phyloP scores from a whole-genome alignment of 179 eudicot species.

The Kewa caespitosa region DNA sequence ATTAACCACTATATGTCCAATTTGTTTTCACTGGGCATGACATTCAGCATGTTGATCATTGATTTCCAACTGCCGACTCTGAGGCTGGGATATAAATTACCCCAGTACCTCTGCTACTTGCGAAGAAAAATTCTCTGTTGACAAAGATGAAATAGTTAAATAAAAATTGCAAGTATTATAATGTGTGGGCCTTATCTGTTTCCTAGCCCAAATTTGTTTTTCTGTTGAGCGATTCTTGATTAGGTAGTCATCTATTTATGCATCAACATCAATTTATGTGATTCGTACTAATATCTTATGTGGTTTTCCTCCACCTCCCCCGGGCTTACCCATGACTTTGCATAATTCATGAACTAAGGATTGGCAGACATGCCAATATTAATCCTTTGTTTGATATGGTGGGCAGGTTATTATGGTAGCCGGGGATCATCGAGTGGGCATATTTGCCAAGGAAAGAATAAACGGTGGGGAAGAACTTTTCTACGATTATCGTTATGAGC shows the following conservation, averaged over 20 bases:
- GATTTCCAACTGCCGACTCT: too few relatives aligned
- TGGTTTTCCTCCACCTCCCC: too few relatives aligned
- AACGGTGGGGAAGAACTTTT: conserved; percentile 87
- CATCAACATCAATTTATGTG: too few relatives aligned
- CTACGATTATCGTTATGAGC: conserved; percentile 88
- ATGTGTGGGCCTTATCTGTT: neutral
- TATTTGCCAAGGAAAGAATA: conserved; percentile 89
- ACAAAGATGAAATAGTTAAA: too few relatives aligned
- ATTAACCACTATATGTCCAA: too few relatives aligned
- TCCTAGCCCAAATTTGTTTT: neutral
- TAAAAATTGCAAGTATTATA: neutral
- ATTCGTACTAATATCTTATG: too few relatives aligned
- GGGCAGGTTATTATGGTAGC: conserved; percentile 94
- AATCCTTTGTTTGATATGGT: conserved; percentile 4
- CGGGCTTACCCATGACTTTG: neutral
- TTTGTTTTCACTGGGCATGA: too few relatives aligned
- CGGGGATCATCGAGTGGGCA: conserved; percentile 97
- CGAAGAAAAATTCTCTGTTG: neutral
- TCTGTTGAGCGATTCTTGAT: too few relatives aligned
- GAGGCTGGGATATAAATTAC: too few relatives aligned
- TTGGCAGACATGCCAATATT: neutral
- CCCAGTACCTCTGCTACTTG: too few relatives aligned
- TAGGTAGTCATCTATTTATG: too few relatives aligned
- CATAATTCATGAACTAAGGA: neutral
- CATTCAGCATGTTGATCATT: too few relatives aligned